Evolutionary conservation across 2,329 filamentous ascomycete genomes (phyloP), one percentile per base, ranked within the genome.

Genomic region (Fusarium sp.): DNA sequence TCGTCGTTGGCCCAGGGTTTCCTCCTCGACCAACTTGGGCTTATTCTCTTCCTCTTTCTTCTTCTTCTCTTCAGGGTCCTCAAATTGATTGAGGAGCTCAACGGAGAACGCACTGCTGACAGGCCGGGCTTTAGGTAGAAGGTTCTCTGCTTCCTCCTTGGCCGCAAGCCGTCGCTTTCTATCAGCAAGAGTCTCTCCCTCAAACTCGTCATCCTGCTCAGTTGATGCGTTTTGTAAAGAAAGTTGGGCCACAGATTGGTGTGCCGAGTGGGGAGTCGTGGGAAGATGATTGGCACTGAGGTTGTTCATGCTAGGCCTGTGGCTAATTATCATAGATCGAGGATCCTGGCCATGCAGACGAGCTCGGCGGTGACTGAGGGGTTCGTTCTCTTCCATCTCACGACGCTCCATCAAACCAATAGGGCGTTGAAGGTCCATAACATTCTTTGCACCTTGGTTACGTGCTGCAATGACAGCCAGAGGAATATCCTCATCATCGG

Each of bases 381-480:
- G 95, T 80, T 98, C 96, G 62, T 95, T 96, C 78, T 99, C 96
- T 80, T 99, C 96, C 74, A 96, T 84, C 67, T 97, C 92, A 52
- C 94, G 91, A 77, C 90, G 91, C 79, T 97, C 93, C 86, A 96
- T 91, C 63, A 96, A 82, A 9, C 94, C 94, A 10, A 94, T 81
- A 1, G 93, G 93, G 17, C 90, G 83, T 82, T 91, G 87, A 72
- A 91, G 78, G 83, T 89, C 87, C 65, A 86, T 85, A 68, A 87
- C 81, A 55, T 87, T 85, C 66, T 86, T 83, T 38, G 83, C 83
- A 18, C 87, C 87, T n/a, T 87, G 85, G 13, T 89, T 86, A 72
- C 89, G 90, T 45, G 86, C 87, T 1, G 92, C 91, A 22, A 99
- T 87, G 74, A 98, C 86, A 17, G 93, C 96, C 9, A 99, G 86